Conservation (phyloP, 2,329 filamentous ascomycete genomes). For the Zarea fungicola region DNA sequence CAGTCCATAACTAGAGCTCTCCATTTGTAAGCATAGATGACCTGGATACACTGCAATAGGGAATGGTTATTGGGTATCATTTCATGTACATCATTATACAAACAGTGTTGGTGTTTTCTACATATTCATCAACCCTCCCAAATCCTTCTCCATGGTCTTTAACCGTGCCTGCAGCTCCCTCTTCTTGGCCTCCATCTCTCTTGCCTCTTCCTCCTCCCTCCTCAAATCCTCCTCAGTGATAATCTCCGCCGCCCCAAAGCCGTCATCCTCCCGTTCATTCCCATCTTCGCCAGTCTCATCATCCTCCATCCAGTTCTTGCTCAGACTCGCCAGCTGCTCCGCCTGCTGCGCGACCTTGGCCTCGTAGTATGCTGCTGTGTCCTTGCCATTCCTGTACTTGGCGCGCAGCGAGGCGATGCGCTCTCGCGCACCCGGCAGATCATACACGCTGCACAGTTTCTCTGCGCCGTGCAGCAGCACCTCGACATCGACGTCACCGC, state of each 20-base stretch:
- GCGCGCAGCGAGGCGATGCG: constrained; percentile 67
- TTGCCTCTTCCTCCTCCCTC: constrained; percentile 62
- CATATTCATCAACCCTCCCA: constrained; percentile 50
- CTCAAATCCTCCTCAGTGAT: constrained; percentile 65
- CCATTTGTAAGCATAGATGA: not conserved
- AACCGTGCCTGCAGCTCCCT: constrained; percentile 49
- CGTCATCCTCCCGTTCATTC: constrained; percentile 42
- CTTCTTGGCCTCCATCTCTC: constrained; percentile 52
- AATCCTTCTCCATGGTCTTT: constrained; percentile 49
- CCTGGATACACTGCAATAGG: not conserved
- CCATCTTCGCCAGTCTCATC: constrained; percentile 52
- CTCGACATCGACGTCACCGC: constrained; percentile 74
- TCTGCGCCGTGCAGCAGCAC: constrained; percentile 80
- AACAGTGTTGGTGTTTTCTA: constrained; percentile 24
- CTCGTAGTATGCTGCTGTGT: constrained; percentile 78
- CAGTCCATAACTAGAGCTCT: too few species aligned
- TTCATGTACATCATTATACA: not conserved
- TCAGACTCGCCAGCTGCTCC: constrained; percentile 67
- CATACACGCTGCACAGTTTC: constrained; percentile 84
- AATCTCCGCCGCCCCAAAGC: constrained; percentile 32
- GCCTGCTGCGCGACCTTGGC: constrained; percentile 71
- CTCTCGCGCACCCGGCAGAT: constrained; percentile 71
- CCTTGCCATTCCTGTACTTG: constrained; percentile 64
- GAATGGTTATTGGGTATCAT: not conserved
- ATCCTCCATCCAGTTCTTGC: constrained; percentile 54